Conservation (phyloP, 495 filamentous ascomycete genomes). For the Pyrenopolyporus hunteri region DNA sequence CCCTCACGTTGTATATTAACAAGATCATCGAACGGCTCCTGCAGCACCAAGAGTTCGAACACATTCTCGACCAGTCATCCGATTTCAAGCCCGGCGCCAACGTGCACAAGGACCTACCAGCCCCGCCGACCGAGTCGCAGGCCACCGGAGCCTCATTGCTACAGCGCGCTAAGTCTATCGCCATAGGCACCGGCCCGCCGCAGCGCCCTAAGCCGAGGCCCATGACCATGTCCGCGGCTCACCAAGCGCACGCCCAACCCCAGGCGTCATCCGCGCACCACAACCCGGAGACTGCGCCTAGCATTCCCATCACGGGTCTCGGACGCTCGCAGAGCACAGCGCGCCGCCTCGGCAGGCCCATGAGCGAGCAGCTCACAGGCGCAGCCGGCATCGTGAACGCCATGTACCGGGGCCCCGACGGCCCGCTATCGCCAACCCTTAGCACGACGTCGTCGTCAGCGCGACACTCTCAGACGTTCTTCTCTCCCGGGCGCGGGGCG, state of each 20-base stretch:
- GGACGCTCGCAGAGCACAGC: slow-evolving; percentile 65
- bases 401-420: slow-evolving; percentile 72
- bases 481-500: slow-evolving; percentile 38
- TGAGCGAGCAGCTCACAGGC: slow-evolving; percentile 73
- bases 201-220: slow-evolving; percentile 58
- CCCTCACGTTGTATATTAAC: slow-evolving; percentile 95
- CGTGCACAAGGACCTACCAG: slow-evolving; percentile 84
- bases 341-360: slow-evolving; percentile 61
- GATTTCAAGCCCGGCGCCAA: slow-evolving; percentile 61
- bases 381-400: slow-evolving; percentile 77
- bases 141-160: slow-evolving; percentile 65
- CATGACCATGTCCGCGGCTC: slow-evolving; percentile 66
- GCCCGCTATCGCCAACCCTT: slow-evolving; percentile 62
- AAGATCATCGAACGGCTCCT: slow-evolving; percentile 95
- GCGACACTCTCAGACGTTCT: slow-evolving; percentile 53
- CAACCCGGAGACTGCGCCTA: slow-evolving; percentile 82
- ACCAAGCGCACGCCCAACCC: slow-evolving; percentile 33
- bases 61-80: slow-evolving; percentile 80
- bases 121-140: slow-evolving; percentile 67
- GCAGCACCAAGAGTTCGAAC: slow-evolving; percentile 92
- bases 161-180: slow-evolving; percentile 80
- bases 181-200: slow-evolving; percentile 47
- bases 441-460: slow-evolving; percentile 49
- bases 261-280: slow-evolving; percentile 49
- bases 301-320: slow-evolving; percentile 69